A percentile compares a stretch with the other conserved stretches of the same genome.
Conservation (phyloP, 441 rosid species). For the Populus hybrid region DNA sequence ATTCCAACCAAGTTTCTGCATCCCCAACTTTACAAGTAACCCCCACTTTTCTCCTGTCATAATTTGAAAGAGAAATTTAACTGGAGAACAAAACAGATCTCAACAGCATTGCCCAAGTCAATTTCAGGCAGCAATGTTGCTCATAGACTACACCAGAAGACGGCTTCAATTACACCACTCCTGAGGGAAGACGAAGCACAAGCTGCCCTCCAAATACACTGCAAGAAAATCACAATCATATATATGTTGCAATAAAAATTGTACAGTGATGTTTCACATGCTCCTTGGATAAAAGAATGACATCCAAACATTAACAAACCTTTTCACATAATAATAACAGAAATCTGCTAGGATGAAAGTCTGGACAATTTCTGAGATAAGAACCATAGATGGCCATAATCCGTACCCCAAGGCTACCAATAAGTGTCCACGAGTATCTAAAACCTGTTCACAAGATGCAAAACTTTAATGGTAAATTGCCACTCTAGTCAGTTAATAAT, state of each 20-base stretch:
- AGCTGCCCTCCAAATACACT: conserved; percentile 99
- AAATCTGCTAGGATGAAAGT: no score
- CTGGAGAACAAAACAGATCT: conserved; percentile 14
- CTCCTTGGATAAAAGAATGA: neutral
- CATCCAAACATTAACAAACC: conserved; percentile 36
- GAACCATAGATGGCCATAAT: conserved; percentile 98
- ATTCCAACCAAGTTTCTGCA: conserved; percentile 29
- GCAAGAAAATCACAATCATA: conserved; percentile 20
- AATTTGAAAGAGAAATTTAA: conserved; percentile 4
- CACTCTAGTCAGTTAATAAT: neutral
- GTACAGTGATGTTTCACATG: neutral
- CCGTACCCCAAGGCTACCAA: conserved; percentile 94
- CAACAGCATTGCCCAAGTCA: conserved; percentile 11
- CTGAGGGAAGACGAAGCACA: conserved; percentile 96
- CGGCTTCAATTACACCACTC: conserved; percentile 62
- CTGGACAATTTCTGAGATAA: conserved; percentile 53
- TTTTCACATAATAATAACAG: conserved; percentile 5
- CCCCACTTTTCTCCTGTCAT: conserved; percentile 25
- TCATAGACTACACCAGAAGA: conserved; percentile 4
- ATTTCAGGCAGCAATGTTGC: conserved; percentile 16
- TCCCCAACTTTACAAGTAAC: conserved; percentile 36
- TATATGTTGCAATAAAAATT: neutral
- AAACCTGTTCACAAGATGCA: conserved; percentile 49
- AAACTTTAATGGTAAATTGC: neutral
- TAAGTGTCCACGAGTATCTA: conserved; percentile 84